Evolutionary conservation across 2,329 filamentous ascomycete genomes (phyloP), one percentile per base, ranked within the genome.

Genomic region (Paecilomyces sp.): DNA sequence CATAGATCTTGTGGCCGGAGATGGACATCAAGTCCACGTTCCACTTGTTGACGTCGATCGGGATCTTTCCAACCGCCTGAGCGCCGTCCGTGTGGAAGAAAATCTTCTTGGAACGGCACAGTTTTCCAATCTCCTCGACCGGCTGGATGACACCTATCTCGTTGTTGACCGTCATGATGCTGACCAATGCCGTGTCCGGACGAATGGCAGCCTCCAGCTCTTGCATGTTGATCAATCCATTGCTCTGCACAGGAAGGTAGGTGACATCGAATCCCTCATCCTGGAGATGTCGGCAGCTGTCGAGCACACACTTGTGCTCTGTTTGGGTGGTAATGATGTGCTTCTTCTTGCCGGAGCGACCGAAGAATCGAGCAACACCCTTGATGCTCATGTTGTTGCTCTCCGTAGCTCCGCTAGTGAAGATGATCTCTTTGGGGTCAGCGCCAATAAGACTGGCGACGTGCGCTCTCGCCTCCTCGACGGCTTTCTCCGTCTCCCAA

Each of bases 381-480:
- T 99, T 99, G 80, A 99, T 91, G 76, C 92, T 96, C 94, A 99
- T 99, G 71, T 99, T 99, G 79, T 99, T 99, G 73, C 92, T 97
- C 80, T 99, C 94, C 0, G 94, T 99, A 15, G 94, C 94, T 58
- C 94, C 94, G 69, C 92, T 97, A 6, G 94, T 99, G 78, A 99
- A 97, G 69, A 99, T 95, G 65, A 99, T 97, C 74, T 99, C 94
- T 78, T 99, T 99, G 5, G 94, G 81, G 73, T 99, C 92, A 30
- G 94, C 94, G 28, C 93, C 93, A 65, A 99, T 94, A 58, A 99
- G 83, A 47, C 83, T 83, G 2, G 94, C 94, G 64, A 97, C 83
- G 70, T 97, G 85, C 67, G 84, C 84, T 68, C 94, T 86, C 52
- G 94, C 92, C 63, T 91, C 84, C 74, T 99, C 94, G 24, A 96